Evolutionary conservation across 108 stramenopile species (phyloP).

Genomic region (Seminavis robusta): DNA sequence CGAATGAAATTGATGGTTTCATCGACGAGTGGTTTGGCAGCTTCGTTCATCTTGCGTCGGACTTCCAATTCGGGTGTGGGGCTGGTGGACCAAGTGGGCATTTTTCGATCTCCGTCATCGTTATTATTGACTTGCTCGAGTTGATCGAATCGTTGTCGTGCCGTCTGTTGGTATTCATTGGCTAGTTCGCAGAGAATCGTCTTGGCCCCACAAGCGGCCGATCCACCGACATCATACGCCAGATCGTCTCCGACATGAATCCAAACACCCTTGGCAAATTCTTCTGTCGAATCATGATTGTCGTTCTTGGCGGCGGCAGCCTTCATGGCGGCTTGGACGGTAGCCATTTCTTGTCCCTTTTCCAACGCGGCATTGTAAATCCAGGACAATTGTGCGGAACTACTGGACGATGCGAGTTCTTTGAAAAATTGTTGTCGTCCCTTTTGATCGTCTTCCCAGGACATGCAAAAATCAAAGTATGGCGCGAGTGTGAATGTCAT

Average conservation of each 20-base stretch:
- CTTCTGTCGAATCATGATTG: conserved; percentile 1
- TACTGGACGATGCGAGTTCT: conserved; percentile 57
- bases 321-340: conserved; percentile 43
- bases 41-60: conserved; percentile 75
- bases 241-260: conserved; percentile 86
- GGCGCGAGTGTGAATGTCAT: conserved; percentile 88
- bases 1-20: conserved; percentile 54
- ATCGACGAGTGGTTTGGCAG: conserved; percentile 60
- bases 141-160: conserved; percentile 67
- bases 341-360: conserved; percentile 60
- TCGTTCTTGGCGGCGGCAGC: conserved; percentile 18
- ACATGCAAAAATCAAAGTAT: conserved; percentile 87
- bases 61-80: conserved; percentile 61
- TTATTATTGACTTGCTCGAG: too few species aligned
- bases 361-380: conserved; percentile 84
- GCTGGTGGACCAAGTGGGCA: conserved; percentile 72
- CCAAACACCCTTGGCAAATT: conserved; percentile 10
- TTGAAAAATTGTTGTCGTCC: conserved; percentile 73
- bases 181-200: conserved; percentile 78
- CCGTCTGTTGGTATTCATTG: conserved; percentile 71
- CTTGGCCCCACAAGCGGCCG: conserved; percentile 76
- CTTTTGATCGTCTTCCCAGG: conserved; percentile 85
- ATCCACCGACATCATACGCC: conserved; percentile 84
- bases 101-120: too few species aligned
- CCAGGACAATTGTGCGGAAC: conserved; percentile 80